These are phyloP conservation scores for Entoloma clypeatum DNA, from an alignment of 1,284 basidiomycete species.

Conservation along the genomic window DNA sequence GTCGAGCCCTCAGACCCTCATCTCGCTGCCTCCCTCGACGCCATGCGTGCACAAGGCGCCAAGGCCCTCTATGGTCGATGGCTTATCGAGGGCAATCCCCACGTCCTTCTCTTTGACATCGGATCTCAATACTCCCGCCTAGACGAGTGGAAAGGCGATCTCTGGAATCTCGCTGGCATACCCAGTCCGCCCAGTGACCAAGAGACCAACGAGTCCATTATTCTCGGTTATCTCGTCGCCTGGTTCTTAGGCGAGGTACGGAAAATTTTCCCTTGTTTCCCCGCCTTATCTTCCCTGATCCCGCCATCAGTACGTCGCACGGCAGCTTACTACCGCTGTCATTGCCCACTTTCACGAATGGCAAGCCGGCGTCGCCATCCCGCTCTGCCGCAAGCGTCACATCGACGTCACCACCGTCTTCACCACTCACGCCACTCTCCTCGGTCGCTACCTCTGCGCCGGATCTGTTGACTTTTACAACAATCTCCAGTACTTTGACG, in stretches of 20 bases:
- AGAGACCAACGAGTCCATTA: conserved; percentile 98
- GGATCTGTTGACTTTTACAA: conserved; percentile 99
- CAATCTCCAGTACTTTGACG: conserved; percentile 98
- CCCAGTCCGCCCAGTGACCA: conserved; percentile 94
- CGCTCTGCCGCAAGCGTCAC: conserved; percentile 92
- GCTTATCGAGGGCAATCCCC: conserved; percentile 95
- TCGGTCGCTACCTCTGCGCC: conserved; percentile 96
- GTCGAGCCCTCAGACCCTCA: conserved; percentile 80
- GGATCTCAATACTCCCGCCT: conserved; percentile 84
- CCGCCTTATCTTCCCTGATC: conserved; percentile 15
- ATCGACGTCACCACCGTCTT: conserved; percentile 98
- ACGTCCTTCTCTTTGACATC: conserved; percentile 94
- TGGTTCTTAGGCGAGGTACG: conserved; percentile 97
- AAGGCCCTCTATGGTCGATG: conserved; percentile 95
- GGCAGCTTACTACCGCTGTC: conserved; percentile 79
- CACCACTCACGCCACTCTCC: conserved; percentile 97
- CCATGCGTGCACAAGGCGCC: conserved; percentile 85
- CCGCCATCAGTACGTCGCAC: conserved; percentile 65
- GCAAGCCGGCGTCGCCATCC: conserved; percentile 97
- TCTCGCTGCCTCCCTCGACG: conserved; percentile 65
- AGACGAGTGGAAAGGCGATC: conserved; percentile 97
- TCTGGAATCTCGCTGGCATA: conserved; percentile 98
- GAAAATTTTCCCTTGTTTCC: conserved; percentile 19
- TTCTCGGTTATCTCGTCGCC: conserved; percentile 98
- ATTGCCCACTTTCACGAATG: conserved; percentile 99